Evolutionary conservation across 805 yeast species (phyloP), one percentile per base, ranked within the genome.

Genomic region (Starmerella bacillaris): DNA sequence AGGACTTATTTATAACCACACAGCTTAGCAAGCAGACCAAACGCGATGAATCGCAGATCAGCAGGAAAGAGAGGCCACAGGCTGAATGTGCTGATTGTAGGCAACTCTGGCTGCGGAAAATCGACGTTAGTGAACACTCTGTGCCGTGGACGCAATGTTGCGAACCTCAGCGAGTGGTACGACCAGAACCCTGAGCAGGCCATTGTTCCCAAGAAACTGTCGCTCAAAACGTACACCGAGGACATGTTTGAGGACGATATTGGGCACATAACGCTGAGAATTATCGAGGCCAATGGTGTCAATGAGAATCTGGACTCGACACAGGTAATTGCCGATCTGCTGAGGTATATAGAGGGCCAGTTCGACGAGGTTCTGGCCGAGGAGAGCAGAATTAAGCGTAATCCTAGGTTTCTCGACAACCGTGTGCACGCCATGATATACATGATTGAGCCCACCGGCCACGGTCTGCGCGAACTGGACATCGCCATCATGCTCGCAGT

Each of bases 91-190:
- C 74, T 83, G 86, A 74, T 79, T 26, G 74, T 80, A 37, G 95
- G 94, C 29, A 77, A 78, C 51, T 70, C 74, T 75, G 95, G 95
- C 2, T 61, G 73, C 31, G 94, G 94, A 14, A 69, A 94, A 54
- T 77, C 93, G n/a, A 83, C 94, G 4, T 76, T 83, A 49, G 79
- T 84, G 54, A 83, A 84, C 60, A 77, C 92, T 24, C 63, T 83
- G 36, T 83, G 94, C 59, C 40, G 40, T 18, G 75, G 93, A 78
- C 40, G 49, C 33, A 89, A 83, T 44, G 73, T 77, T 46, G 83
- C 83, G 15, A 41, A 41, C 30, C 34, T 50, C 18, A 39, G 45
- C 16, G 46, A 40, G 29, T 45, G 48, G 43, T 41, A 43, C 37
- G 53, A 46, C 35, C 26, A 22, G 26, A 12, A 12, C n/a, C 12